Base-by-base conservation (phyloP, 1,284 basidiomycete genomes). In the Apiotrichum mycotoxinovorans region DNA sequence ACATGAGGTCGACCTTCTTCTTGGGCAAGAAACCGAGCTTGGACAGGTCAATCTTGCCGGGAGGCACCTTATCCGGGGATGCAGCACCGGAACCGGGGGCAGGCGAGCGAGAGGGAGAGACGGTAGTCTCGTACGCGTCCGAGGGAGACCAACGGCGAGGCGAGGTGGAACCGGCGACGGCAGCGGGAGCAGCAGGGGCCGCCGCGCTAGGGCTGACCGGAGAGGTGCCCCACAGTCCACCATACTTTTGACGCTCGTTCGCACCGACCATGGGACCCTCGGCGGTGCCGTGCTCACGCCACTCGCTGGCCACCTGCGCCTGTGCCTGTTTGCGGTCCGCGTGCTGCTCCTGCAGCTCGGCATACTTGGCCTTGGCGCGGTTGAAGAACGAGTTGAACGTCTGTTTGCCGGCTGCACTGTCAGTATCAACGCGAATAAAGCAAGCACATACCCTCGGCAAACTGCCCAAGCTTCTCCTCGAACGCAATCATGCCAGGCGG, bases 11-110 rank as follows among this genome's bases (percentile, higher is more conserved):
- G 45, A 78, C 76, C 41, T 66, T 63, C 56, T 74, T 75, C 66
- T 78, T 78, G 4, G 76, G 76, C 8, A 78, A 63, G 56, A 78
- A 71, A 22, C 76, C 76, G 35, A 78, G 69, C 62, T 76, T 78
- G 49, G 73, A 72, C 11, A 72, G 70, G 67, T 78, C 76, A 42
- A 78, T 78, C 66, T 75, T 77, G 38, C 69, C 66, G 1, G 61
- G 30, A 34, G 7, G 51, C 3, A 22, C 25, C 34, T 66, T 66
- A 37, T 67, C 65, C 1, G 70, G 69, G 23, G 49, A 51, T 14
- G 50, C 58, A 61, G 5, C 4, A 49, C 62, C 17, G 30, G 30
- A n/a, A 30, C 35, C 42, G 14, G 35, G 23, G 33, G 38, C 37
- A 15, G 56, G 50, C 20, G 53, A 45, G 30, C n/a, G 34, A 23